These are phyloP conservation scores for Lepiota brunneoincarnata DNA, from an alignment of 768 basidiomycete species.

Conservation along the genomic window DNA sequence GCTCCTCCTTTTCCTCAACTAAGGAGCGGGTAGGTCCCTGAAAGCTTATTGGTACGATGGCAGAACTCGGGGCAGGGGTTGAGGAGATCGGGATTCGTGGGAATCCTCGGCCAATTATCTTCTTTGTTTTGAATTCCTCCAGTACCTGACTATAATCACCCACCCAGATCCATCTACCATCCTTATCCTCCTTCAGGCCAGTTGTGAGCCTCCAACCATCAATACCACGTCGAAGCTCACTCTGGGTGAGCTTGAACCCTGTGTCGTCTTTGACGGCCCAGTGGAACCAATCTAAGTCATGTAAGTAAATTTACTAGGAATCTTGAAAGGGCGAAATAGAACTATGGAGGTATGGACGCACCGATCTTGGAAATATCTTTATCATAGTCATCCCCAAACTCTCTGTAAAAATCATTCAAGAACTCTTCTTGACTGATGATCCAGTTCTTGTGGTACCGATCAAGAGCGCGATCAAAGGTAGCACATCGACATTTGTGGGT, in stretches of 20 bases:
- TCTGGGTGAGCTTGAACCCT: slow-evolving; percentile 36
- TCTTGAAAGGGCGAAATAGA: not conserved
- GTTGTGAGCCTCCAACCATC: slow-evolving; percentile 26
- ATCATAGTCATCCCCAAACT: slow-evolving; percentile 39
- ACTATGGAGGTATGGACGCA: slow-evolving; percentile 18
- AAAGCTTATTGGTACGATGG: no score
- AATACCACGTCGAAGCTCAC: slow-evolving; percentile 32
- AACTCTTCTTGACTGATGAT: slow-evolving; percentile 36
- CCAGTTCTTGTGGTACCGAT: slow-evolving; percentile 41
- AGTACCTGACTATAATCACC: no score
- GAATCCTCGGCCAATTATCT: no score
- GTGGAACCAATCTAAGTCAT: slow-evolving; percentile 31
- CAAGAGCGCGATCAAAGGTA: slow-evolving; percentile 40
- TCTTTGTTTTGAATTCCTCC: no score
- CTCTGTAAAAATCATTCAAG: slow-evolving; percentile 34
- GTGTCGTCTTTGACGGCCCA: slow-evolving; percentile 39
- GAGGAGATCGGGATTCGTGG: no score
- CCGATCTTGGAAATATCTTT: slow-evolving; percentile 35
- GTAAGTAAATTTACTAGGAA: not conserved
- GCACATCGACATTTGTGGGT: slow-evolving; percentile 31
- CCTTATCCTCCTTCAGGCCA: slow-evolving; percentile 21
- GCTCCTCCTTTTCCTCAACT: no score
- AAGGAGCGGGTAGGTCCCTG: no score
- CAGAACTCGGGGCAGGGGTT: no score
- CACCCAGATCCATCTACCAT: slow-evolving; percentile 20